Conservation (phyloP, 257 asterid genomes). For the Primulina eburnea region DNA sequence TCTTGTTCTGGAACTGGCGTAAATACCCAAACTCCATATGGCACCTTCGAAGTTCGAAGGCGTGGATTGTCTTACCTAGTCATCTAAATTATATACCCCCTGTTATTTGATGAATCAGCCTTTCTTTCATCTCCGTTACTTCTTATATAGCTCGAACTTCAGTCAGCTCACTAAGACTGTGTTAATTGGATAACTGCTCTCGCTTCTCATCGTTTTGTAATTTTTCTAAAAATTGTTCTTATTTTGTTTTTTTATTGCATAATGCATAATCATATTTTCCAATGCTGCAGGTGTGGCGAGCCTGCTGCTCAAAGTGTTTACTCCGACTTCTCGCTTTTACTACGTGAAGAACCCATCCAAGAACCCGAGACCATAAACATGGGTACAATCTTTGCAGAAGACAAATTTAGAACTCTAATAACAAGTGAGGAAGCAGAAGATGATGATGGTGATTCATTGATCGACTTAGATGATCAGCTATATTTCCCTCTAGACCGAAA, state of each 20-base stretch:
- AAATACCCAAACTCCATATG: not conserved
- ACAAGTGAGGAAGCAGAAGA: conserved; percentile 29
- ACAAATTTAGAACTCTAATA: conserved; percentile 28
- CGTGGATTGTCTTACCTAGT: not conserved
- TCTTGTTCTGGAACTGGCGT: not conserved
- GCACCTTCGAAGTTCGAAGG: not conserved
- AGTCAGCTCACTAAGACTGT: not conserved
- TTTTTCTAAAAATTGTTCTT: not conserved
- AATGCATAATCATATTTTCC: not conserved
- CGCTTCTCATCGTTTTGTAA: too few species aligned
- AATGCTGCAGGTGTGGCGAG: conserved; percentile 68
- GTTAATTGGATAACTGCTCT: not conserved
- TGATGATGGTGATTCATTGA: conserved; percentile 42
- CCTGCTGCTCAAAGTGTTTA: conserved; percentile 71
- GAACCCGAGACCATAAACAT: conserved; percentile 58
- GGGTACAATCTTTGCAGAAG: conserved; percentile 57
- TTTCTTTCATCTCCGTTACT: not conserved
- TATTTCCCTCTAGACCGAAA: conserved; percentile 63
- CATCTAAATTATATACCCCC: not conserved
- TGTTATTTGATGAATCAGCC: not conserved
- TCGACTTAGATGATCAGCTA: conserved; percentile 69
- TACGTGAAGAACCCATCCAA: conserved; percentile 64
- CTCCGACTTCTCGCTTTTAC: conserved; percentile 61
- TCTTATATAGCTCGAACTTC: not conserved
- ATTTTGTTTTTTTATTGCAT: too few species aligned